phyloP scores from a whole-genome alignment of 176 grass and related monocot genomes.

The Calamus simplicifolius region DNA sequence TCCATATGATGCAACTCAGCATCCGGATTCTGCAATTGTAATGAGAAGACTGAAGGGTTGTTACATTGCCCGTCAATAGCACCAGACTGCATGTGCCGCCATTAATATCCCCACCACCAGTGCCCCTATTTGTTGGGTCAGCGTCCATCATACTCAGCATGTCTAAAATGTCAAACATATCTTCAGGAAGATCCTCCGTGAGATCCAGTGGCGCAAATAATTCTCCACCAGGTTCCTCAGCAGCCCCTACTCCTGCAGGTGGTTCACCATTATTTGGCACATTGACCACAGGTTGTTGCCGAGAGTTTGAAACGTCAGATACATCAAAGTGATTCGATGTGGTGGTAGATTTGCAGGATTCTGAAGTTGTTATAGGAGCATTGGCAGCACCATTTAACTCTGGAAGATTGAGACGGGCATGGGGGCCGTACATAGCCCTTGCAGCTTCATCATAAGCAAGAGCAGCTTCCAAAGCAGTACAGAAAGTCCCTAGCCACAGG shows the following conservation, averaged over 20 bases:
- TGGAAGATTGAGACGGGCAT: constrained; percentile 59
- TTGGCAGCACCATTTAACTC: no score
- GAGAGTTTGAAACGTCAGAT: constrained; percentile 11
- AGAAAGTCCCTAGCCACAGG: constrained; percentile 87
- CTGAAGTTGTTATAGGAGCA: no score
- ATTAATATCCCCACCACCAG: not conserved
- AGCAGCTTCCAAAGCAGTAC: constrained; percentile 49
- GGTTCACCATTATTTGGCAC: not conserved
- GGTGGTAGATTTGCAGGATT: not conserved
- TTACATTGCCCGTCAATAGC: not conserved
- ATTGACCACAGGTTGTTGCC: not conserved
- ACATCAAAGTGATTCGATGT: not conserved
- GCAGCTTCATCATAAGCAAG: constrained; percentile 82
- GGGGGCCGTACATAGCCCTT: constrained; percentile 70
- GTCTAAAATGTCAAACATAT: constrained; percentile 34
- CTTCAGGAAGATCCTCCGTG: constrained; percentile 24
- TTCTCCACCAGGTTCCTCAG: constrained; percentile 5
- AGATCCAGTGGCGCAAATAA: constrained; percentile 41
- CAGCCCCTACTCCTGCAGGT: constrained; percentile 5
- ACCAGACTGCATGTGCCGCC: not conserved
- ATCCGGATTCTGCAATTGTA: no score
- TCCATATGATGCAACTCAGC: no score
- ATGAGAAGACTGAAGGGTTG: no score
- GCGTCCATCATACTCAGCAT: constrained; percentile 48
- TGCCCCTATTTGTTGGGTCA: constrained; percentile 19